Evolutionary conservation across 2,329 filamentous ascomycete species (phyloP).

Genomic region (Fusarium secorum): DNA sequence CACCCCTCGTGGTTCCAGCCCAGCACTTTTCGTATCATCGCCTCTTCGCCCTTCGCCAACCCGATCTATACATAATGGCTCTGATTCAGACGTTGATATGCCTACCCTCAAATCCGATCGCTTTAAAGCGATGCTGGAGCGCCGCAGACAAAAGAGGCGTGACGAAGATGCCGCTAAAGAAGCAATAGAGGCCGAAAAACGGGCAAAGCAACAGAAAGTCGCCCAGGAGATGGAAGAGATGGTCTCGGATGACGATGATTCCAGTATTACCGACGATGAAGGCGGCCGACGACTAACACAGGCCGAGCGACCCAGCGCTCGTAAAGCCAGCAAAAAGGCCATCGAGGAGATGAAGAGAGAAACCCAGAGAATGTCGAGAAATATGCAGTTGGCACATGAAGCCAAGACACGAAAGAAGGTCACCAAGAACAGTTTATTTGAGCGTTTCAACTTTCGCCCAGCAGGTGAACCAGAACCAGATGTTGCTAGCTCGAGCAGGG

Average conservation of each 20-base stretch:
- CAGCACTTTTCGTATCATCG: constrained; percentile 66
- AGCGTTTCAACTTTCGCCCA: constrained; percentile 78
- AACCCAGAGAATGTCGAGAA: constrained; percentile 88
- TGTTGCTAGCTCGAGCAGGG: constrained; percentile 64
- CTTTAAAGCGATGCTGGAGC: constrained; percentile 75
- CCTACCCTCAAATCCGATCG: constrained; percentile 62
- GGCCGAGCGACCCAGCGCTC: constrained; percentile 67
- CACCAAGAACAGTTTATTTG: constrained; percentile 81
- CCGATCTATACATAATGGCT: constrained; percentile 45
- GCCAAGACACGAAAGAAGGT: constrained; percentile 92
- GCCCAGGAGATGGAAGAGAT: constrained; percentile 48
- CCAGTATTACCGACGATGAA: constrained; percentile 68
- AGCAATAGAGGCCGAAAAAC: constrained; percentile 55
- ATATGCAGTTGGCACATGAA: constrained; percentile 90
- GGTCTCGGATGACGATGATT: constrained; percentile 50
- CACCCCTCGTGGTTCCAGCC: constrained; percentile 44
- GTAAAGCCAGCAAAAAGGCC: constrained; percentile 94
- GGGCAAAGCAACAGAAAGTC: constrained; percentile 48
- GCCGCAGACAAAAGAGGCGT: constrained; percentile 75
- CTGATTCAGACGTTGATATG: constrained; percentile 57
- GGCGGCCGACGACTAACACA: constrained; percentile 74
- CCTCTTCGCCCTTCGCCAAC: constrained; percentile 50
- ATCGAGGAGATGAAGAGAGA: constrained; percentile 94
- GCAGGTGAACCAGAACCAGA: constrained; percentile 48
- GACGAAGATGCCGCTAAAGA: constrained; percentile 70